Percentiles rank a stretch among this genome's conserved stretches.
These are phyloP conservation scores for Trichoderma sp. DNA, from an alignment of 2,329 filamentous ascomycete species.

Conservation along the genomic window DNA sequence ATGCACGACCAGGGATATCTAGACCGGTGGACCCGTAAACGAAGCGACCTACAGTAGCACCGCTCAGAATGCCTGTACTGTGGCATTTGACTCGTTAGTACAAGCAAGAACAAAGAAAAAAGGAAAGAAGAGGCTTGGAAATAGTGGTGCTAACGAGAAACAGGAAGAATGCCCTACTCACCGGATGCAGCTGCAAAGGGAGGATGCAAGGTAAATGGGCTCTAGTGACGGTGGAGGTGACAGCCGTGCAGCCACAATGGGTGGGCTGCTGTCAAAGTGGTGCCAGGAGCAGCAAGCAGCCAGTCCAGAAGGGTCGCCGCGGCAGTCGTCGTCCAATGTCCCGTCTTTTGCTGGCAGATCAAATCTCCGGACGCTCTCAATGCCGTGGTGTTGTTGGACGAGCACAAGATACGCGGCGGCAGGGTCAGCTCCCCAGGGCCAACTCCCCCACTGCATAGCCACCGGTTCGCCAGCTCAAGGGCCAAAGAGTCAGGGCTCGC, in stretches of 20 bases:
- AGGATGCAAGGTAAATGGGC: not conserved
- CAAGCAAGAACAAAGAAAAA: not conserved
- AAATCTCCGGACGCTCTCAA: constrained; percentile 1
- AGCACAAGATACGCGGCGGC: not conserved
- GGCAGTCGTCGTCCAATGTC: constrained; percentile 2
- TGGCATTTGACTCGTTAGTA: constrained; percentile 18
- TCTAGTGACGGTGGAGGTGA: constrained; percentile 1
- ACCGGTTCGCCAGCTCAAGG: not conserved
- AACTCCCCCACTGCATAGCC: not conserved
- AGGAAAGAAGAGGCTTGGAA: not conserved
- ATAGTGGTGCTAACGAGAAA: not conserved
- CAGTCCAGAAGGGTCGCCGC: constrained; percentile 27
- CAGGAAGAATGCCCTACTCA: not conserved
- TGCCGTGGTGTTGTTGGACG: not conserved
- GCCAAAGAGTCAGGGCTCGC: not conserved
- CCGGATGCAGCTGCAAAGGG: not conserved
- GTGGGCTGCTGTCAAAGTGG: constrained; percentile 14
- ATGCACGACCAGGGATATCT: constrained; percentile 16
- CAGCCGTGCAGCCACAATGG: constrained; percentile 2
- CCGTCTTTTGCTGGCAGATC: not conserved
- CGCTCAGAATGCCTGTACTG: not conserved
- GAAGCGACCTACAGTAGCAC: constrained; percentile 7
- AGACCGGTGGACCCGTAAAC: not conserved
- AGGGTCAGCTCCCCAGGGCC: not conserved
- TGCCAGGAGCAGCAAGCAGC: not conserved